phyloP scores from a whole-genome alignment of 169 alveolate genomes.

The Plasmodium gaboni region DNA sequence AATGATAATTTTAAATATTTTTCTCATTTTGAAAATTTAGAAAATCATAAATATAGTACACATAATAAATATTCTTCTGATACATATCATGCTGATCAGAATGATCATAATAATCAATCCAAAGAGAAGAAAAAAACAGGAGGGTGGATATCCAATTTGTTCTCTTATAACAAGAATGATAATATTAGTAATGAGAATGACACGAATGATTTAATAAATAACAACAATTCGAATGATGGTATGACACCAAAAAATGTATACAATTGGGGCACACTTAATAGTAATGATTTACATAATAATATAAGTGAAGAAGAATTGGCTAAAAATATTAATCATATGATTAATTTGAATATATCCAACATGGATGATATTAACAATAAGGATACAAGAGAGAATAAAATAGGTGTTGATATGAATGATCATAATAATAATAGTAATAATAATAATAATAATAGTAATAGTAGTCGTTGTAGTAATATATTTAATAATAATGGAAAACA shows the following conservation, averaged over 20 bases:
- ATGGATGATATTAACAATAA: neutral
- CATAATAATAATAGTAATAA: constrained; percentile 27
- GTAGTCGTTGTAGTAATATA: neutral
- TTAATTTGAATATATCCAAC: too few species aligned
- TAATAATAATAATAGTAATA: constrained; percentile 18
- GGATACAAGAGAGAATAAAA: neutral
- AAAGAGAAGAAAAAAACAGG: too few species aligned
- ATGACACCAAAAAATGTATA: too few species aligned
- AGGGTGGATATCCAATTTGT: too few species aligned
- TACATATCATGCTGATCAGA: too few species aligned
- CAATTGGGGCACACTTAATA: too few species aligned
- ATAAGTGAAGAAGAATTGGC: too few species aligned
- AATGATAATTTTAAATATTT: constrained; percentile 82
- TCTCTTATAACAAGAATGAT: neutral
- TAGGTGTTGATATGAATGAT: constrained; percentile 16
- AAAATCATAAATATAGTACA: neutral
- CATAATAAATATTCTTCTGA: neutral
- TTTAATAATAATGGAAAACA: neutral
- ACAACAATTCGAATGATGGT: neutral
- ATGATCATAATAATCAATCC: too few species aligned
- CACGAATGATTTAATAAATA: neutral
- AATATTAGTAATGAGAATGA: neutral
- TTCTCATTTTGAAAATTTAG: constrained; percentile 10
- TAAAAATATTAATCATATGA: too few species aligned
- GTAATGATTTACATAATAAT: too few species aligned